Evolutionary conservation across 257 asterid species (phyloP).

Genomic region (Lithospermum erythrorhizon): DNA sequence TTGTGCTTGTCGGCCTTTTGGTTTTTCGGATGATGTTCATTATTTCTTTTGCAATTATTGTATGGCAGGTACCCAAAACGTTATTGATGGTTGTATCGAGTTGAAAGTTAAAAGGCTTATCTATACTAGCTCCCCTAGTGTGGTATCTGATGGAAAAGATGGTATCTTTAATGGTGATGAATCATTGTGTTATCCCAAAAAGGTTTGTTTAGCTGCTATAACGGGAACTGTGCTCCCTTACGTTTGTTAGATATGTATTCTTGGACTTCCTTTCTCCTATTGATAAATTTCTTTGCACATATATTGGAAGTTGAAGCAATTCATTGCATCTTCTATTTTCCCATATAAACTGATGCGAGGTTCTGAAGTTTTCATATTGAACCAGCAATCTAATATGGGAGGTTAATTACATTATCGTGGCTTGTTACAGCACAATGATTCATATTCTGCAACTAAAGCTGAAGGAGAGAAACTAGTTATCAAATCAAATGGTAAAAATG

Average conservation of each 20-base stretch:
- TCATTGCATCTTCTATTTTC: too few species aligned
- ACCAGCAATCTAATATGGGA: too few species aligned
- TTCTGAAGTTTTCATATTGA: neutral
- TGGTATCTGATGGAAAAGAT: constrained; percentile 85
- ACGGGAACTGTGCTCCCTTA: too few species aligned
- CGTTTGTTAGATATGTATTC: neutral
- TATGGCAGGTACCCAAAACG: constrained; percentile 62
- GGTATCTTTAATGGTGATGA: constrained; percentile 68
- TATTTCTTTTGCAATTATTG: constrained; percentile 1
- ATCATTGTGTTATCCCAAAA: constrained; percentile 63
- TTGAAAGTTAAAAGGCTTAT: constrained; percentile 70
- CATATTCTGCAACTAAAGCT: constrained; percentile 92
- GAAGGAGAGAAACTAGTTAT: constrained; percentile 84
- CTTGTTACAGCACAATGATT: constrained; percentile 69
- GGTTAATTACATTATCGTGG: constrained; percentile 11
- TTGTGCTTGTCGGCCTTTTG: neutral
- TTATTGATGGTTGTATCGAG: constrained; percentile 82
- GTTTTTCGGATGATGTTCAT: neutral
- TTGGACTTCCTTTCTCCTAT: neutral
- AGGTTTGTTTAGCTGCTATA: constrained; percentile 33
- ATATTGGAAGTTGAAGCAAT: neutral
- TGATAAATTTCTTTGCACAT: neutral
- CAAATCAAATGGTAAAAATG: constrained; percentile 63
- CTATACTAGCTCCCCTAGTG: constrained; percentile 94
- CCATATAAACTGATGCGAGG: too few species aligned